Percentiles rank a stretch among this genome's conserved stretches.
These are phyloP conservation scores for Cladosporium sp. DNA, from an alignment of 2,329 filamentous ascomycete species.

Conservation along the genomic window DNA sequence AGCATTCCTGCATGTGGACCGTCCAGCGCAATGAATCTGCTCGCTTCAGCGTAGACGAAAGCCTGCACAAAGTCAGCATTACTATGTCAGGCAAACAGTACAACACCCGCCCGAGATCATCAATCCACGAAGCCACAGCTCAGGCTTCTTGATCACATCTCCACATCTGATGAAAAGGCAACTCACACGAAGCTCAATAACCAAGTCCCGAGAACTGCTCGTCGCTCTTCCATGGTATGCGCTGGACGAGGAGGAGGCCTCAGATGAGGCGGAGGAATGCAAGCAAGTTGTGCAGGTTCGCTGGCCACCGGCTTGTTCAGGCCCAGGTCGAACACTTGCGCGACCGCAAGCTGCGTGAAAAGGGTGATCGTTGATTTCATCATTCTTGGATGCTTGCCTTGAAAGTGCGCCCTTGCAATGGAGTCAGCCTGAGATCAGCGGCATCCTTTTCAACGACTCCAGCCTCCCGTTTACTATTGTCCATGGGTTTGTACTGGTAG, in stretches of 20 bases:
- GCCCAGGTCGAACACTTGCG: constrained; percentile 10
- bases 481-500: no score
- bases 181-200: no score
- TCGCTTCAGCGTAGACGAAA: constrained; percentile 1
- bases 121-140: no score
- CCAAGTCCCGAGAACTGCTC: constrained; percentile 9
- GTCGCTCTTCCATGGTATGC: constrained; percentile 10
- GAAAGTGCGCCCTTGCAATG: constrained; percentile 20
- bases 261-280: constrained; percentile 3
- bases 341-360: constrained; percentile 8
- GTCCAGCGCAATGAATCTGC: constrained; percentile 22
- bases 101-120: background rate
- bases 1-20: constrained; percentile 19
- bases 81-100: background rate
- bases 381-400: constrained; percentile 23
- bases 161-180: no score
- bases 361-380: constrained; percentile 4
- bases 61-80: background rate
- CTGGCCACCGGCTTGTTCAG: constrained; percentile 4
- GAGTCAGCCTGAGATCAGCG: no score
- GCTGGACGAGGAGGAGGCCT: constrained; percentile 1
- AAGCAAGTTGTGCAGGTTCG: constrained; percentile 4
- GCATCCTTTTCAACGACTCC: no score
- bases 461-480: no score
- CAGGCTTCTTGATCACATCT: no score